Percentiles rank a stretch among this genome's conserved stretches.
These are phyloP conservation scores for Hymenoscyphus repandus DNA, from an alignment of 2,329 filamentous ascomycete genomes.

Conservation along the genomic window DNA sequence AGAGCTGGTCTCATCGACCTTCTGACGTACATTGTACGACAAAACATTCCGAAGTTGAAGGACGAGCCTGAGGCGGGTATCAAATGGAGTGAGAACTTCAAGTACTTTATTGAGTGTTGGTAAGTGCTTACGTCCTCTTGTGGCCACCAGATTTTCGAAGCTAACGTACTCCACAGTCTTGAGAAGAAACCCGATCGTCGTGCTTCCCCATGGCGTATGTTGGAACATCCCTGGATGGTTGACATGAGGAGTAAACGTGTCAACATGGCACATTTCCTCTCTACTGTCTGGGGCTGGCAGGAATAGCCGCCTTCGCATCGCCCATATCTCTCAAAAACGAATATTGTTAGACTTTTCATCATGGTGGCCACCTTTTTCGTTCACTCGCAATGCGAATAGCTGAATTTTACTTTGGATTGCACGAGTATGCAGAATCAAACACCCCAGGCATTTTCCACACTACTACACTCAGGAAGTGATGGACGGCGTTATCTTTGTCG, in stretches of 20 bases:
- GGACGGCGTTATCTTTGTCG: no score
- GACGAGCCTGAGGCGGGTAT: constrained; percentile 88
- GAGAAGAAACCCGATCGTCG: constrained; percentile 86
- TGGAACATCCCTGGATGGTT: constrained; percentile 97
- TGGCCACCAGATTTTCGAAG: constrained; percentile 11
- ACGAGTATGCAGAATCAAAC: no score
- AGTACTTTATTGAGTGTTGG: constrained; percentile 99
- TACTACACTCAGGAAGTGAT: no score
- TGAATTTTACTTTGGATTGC: no score
- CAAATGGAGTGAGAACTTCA: constrained; percentile 95
- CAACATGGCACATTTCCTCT: constrained; percentile 92
- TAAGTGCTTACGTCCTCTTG: constrained; percentile 48
- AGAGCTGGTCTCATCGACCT: constrained; percentile 90
- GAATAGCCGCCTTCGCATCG: constrained; percentile 4
- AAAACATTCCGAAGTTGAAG: constrained; percentile 91
- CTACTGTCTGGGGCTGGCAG: constrained; percentile 96
- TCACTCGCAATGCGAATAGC: no score
- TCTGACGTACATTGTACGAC: constrained; percentile 93
- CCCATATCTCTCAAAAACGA: no score
- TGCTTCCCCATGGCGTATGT: constrained; percentile 96
- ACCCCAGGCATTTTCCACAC: no score
- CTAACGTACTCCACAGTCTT: constrained; percentile 50
- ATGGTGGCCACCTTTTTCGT: no score
- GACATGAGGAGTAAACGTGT: constrained; percentile 96
- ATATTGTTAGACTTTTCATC: no score